Percentiles rank a stretch among this genome's conserved stretches.
phyloP scores from a whole-genome alignment of 371 early-diverging fungal genomes.

The Umbelopsis sp. region DNA sequence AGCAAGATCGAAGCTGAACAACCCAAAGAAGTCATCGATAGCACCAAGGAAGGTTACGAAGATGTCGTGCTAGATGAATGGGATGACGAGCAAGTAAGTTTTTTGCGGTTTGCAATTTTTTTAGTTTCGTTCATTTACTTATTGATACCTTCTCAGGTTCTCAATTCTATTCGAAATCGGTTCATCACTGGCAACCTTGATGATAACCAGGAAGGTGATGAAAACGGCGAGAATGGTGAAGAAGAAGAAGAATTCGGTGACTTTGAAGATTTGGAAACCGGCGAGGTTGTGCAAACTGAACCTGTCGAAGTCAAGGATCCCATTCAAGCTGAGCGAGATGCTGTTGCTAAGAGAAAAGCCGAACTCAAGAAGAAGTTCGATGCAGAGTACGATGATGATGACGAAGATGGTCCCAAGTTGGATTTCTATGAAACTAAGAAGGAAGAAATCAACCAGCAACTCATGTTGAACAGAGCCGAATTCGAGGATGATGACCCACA shows the following conservation, averaged over 20 bases:
- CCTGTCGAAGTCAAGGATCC: slow-evolving; percentile 38
- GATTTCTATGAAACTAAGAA: slow-evolving; percentile 91
- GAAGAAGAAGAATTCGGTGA: slow-evolving; percentile 78
- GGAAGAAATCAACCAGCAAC: slow-evolving; percentile 83
- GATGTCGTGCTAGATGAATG: slow-evolving; percentile 64
- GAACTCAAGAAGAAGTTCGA: slow-evolving; percentile 91
- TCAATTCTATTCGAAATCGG: slow-evolving; percentile 74
- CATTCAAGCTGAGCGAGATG: slow-evolving; percentile 58
- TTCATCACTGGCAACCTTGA: slow-evolving; percentile 83
- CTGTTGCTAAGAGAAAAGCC: slow-evolving; percentile 84
- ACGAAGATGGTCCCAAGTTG: slow-evolving; percentile 63
- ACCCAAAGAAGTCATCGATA: slow-evolving; percentile 61
- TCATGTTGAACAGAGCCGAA: slow-evolving; percentile 78
- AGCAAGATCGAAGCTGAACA: slow-evolving; percentile 50
- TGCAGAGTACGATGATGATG: slow-evolving; percentile 83
- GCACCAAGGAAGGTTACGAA: slow-evolving; percentile 64
- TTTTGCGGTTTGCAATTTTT: too few relatives aligned
- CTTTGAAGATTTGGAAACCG: slow-evolving; percentile 81
- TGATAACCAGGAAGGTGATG: slow-evolving; percentile 45
- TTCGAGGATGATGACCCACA: slow-evolving; percentile 84
- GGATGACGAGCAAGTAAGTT: slow-evolving; percentile 69
- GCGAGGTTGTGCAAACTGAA: slow-evolving; percentile 41
- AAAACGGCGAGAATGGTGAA: slow-evolving; percentile 37
- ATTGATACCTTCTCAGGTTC: slow-evolving; percentile 27
- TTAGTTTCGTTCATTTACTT: too few relatives aligned